Evolutionary conservation across 108 stramenopile species (phyloP).

Genomic region (Cyclotella cryptica): DNA sequence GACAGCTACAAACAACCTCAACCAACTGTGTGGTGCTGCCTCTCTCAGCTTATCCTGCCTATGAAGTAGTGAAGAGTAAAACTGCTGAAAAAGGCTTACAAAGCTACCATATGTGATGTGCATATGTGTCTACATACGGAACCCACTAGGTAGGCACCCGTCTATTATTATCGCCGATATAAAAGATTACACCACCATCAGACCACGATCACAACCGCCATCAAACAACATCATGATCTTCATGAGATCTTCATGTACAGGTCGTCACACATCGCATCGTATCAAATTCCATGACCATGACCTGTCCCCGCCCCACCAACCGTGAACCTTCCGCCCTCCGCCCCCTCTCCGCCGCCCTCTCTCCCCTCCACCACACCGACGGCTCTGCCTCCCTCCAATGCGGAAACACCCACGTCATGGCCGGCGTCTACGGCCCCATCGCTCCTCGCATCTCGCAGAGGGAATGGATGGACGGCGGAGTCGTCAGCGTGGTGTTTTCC

Average conservation of each 20-base stretch:
- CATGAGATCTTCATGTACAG: too few relatives aligned
- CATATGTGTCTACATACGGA: too few relatives aligned
- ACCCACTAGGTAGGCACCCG: too few relatives aligned
- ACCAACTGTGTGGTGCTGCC: too few relatives aligned
- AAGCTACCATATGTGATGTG: too few relatives aligned
- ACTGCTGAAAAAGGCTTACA: too few relatives aligned
- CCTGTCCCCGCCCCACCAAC: conserved; percentile 6
- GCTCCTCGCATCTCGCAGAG: conserved; percentile 72
- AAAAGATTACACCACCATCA: not conserved
- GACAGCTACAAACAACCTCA: too few relatives aligned
- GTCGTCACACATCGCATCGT: not conserved
- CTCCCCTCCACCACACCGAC: conserved; percentile 80
- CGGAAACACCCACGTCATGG: conserved; percentile 88
- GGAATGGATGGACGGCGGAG: conserved; percentile 59
- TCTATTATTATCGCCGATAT: too few relatives aligned
- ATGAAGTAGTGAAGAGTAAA: too few relatives aligned
- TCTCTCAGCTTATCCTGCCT: too few relatives aligned
- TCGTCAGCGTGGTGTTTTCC: conserved; percentile 76
- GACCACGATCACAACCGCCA: not conserved
- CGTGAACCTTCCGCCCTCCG: conserved; percentile 63
- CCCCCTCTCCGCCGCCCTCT: conserved; percentile 87
- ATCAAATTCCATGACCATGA: conserved; percentile 1
- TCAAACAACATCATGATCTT: not conserved
- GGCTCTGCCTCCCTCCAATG: conserved; percentile 85
- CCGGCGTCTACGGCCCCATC: conserved; percentile 88